Conservation (phyloP, 495 filamentous ascomycete species). For the Gamarada debralockiae region DNA sequence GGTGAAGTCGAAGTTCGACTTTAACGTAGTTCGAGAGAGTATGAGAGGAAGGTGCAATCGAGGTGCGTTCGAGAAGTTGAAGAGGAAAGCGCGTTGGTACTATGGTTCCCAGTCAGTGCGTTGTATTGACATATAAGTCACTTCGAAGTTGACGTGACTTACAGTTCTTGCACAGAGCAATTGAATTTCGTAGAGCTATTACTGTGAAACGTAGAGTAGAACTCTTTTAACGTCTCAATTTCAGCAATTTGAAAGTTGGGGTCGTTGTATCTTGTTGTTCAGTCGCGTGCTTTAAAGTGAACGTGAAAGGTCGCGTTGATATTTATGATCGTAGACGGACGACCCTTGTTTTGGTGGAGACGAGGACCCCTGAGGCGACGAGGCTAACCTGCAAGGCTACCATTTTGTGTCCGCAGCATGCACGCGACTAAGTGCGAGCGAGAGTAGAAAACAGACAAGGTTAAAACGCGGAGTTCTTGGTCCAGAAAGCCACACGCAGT, state of each 20-base stretch:
- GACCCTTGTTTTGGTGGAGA: background rate
- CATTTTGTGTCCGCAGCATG: no score
- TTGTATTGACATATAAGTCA: no score
- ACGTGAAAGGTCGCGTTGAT: conserved; percentile 27
- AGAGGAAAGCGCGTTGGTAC: background rate
- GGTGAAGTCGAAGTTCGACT: background rate
- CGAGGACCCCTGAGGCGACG: background rate
- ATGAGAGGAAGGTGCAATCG: background rate
- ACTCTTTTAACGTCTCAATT: no score
- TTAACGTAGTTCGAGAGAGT: background rate
- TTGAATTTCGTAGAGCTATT: no score
- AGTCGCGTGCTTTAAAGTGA: background rate
- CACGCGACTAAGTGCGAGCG: no score
- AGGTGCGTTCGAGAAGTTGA: background rate
- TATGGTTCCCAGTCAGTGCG: no score
- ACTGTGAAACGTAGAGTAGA: no score
- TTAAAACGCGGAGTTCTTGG: no score
- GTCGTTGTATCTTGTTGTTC: background rate
- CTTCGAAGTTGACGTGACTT: no score
- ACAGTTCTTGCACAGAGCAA: no score
- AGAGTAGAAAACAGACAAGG: no score
- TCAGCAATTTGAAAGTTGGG: background rate
- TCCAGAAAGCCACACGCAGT: no score
- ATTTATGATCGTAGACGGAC: background rate
- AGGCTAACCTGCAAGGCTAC: background rate